These are phyloP conservation scores for Trichosporon sp. DNA, from an alignment of 1,284 basidiomycete genomes.

Conservation along the genomic window DNA sequence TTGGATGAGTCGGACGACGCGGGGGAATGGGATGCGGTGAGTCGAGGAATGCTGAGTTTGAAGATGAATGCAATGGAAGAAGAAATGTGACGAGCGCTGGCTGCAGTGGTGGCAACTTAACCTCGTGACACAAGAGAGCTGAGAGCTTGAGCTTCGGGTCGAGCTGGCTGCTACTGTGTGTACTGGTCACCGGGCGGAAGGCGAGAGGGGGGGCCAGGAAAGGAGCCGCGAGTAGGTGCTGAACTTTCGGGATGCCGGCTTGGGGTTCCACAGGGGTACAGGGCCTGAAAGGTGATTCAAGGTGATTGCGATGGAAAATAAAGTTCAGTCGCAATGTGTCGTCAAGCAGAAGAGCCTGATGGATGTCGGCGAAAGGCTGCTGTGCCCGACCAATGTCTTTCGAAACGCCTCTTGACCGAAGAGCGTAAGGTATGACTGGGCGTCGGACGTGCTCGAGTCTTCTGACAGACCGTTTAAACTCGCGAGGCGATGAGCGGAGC, in stretches of 20 bases:
- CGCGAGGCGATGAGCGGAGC: slow-evolving; percentile 2
- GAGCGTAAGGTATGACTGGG: not conserved
- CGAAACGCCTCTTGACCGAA: not conserved
- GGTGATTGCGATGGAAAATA: slow-evolving; percentile 10
- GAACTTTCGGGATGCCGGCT: slow-evolving; percentile 11
- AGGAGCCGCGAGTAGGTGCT: slow-evolving; percentile 8
- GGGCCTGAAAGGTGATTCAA: slow-evolving; percentile 10
- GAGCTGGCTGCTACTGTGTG: not conserved
- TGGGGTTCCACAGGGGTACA: slow-evolving; percentile 11
- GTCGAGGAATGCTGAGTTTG: slow-evolving; percentile 9
- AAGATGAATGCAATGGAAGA: not conserved
- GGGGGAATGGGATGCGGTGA: not conserved
- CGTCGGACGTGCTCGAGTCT: not conserved
- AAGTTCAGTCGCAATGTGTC: slow-evolving; percentile 15
- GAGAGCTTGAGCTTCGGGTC: slow-evolving; percentile 1
- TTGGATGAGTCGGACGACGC: slow-evolving; percentile 4
- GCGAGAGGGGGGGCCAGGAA: not conserved
- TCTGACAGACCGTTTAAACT: not conserved
- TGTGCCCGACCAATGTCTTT: not conserved
- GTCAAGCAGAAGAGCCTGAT: not conserved
- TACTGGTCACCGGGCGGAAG: not conserved
- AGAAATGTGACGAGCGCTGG: not conserved
- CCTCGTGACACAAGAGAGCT: not conserved
- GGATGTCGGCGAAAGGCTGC: not conserved
- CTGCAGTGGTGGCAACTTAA: slow-evolving; percentile 1